Evolutionary conservation across 352 stramenopile species (phyloP), one percentile per base, ranked within the genome.

Genomic region (Halophytophthora polymorphica): DNA sequence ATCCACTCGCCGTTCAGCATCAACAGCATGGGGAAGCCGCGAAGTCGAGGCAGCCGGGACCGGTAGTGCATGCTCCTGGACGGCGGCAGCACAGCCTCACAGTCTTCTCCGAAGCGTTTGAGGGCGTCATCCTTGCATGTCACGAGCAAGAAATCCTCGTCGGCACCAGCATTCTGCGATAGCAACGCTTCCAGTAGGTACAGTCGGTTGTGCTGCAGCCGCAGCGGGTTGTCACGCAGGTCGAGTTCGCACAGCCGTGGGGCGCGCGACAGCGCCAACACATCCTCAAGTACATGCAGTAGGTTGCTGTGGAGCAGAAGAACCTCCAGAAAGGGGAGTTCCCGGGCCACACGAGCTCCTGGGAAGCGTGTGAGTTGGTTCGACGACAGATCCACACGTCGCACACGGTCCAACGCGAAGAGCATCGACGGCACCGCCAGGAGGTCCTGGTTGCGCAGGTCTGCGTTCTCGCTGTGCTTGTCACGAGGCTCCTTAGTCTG

Each of bases 321-420:
- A 21, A 82, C 56, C 40, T 88, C 67, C 21, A 90, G 61, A 2
- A 47, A 66, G 23, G 64, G 61, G 29, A 92, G 42, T 31, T 76
- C 65, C 7, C 31, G 45, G 1, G 66, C 67, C 15, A 90, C 48
- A 17, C 73, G 53, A 12, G 33, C 44, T 10, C 81, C 81, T 0
- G 81, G 81, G 40, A 92, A 76, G 3, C 77, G 69, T 7, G 71
- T 77, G 29, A 92, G 45, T 21, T 66, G 59, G 39, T 92, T 92
- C 38, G 61, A 43, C 0, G 76, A 86, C 31, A 92, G 56, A 34
- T 92, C 76, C 10, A 90, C 40, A 35, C 61, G 50, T 21, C 76
- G 59, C 13, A 86, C 42, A 40, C 83, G 82, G 35, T 64, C 71
- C 42, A 86, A 58, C 0, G 66, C 83, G 23, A 89, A 77, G 45